Percentiles rank a stretch among this genome's conserved stretches.
phyloP scores from a whole-genome alignment of 495 filamentous ascomycete species.

The Penicillium macrosclerotiorum region DNA sequence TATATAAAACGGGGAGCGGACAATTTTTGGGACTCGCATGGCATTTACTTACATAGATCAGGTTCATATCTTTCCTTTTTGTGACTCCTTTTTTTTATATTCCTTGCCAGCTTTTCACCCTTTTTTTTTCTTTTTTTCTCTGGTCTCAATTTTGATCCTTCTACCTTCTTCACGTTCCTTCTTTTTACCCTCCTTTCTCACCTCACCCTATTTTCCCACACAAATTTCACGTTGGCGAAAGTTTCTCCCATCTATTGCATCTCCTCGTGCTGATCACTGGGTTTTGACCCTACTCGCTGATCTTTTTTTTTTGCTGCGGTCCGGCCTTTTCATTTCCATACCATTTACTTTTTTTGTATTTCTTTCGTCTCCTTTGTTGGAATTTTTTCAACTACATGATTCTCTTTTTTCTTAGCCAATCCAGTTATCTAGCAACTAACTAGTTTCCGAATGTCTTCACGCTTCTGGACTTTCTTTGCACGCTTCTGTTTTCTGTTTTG shows the following conservation, averaged over 20 bases:
- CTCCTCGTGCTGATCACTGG: conserved; percentile 18
- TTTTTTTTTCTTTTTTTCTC: conserved; percentile 2
- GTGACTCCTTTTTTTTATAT: conserved; percentile 27
- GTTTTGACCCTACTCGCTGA: conserved; percentile 20
- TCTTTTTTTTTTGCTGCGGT: conserved; percentile 27
- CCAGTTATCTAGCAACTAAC: conserved; percentile 34
- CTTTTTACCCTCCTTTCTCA: conserved; percentile 9
- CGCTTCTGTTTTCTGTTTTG: not conserved
- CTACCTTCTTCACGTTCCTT: conserved; percentile 5
- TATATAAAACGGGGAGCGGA: conserved; percentile 47
- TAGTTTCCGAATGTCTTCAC: conserved; percentile 23
- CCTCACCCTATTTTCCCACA: conserved; percentile 13
- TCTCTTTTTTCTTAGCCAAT: conserved; percentile 34
- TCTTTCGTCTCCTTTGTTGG: conserved; percentile 39
- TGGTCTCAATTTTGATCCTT: conserved; percentile 8
- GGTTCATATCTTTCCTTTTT: conserved; percentile 40
- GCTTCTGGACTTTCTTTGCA: not conserved
- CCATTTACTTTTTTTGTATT: conserved; percentile 39
- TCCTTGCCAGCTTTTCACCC: conserved; percentile 14
- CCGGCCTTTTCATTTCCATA: conserved; percentile 31
- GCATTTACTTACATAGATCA: conserved; percentile 47
- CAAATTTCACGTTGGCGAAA: conserved; percentile 4
- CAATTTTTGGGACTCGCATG: conserved; percentile 47
- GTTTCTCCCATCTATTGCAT: conserved; percentile 16
- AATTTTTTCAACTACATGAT: conserved; percentile 36